Conservation (phyloP, 169 alveolate genomes). For the Plasmodium malariae region DNA sequence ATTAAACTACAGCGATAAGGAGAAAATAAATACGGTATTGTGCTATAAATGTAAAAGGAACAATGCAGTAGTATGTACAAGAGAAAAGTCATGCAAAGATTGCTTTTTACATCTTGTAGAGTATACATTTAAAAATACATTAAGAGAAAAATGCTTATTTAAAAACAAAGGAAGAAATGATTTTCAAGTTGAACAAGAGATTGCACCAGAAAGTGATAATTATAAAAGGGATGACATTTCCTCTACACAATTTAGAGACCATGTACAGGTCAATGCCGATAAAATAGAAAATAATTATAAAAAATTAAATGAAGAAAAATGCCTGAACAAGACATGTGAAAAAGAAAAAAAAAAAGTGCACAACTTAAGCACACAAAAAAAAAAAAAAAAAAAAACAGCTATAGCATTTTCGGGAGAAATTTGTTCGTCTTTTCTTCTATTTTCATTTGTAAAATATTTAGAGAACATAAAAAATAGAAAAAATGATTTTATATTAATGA, state of each 20-base stretch:
- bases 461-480: constrained; percentile 46
- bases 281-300: background rate
- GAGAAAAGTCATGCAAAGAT: constrained; percentile 67
- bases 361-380: background rate
- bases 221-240: background rate
- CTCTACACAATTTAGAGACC: background rate
- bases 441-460: constrained; percentile 60
- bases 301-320: background rate
- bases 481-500: constrained; percentile 26
- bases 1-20: background rate
- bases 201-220: background rate
- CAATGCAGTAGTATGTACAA: constrained; percentile 45
- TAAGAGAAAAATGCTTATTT: constrained; percentile 74
- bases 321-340: background rate
- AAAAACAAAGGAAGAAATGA: constrained; percentile 45
- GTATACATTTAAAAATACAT: constrained; percentile 75
- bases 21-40: constrained; percentile 2
- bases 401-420: constrained; percentile 75
- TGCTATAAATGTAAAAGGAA: constrained; percentile 72
- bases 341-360: constrained; percentile 5
- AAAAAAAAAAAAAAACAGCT: constrained; percentile 52
- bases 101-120: constrained; percentile 66
- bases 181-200: background rate
- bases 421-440: constrained; percentile 53
- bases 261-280: background rate